Conservation (phyloP, 106 monocot species). For the Apostasia shenzhenica region DNA sequence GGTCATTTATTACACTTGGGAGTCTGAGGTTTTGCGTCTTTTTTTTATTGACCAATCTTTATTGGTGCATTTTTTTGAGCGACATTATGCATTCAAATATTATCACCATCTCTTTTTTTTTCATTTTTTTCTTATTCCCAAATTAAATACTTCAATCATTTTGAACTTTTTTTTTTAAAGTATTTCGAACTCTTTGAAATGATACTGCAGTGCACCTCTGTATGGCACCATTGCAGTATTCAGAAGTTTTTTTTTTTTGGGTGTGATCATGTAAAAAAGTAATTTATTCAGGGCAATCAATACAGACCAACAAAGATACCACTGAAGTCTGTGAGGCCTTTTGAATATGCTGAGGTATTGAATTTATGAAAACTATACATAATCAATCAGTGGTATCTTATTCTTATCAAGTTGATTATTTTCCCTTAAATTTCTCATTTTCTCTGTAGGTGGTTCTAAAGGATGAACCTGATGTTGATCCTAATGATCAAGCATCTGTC, state of each 20-base stretch:
- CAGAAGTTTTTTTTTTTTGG: too few relatives aligned
- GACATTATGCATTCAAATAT: too few relatives aligned
- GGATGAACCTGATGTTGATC: slow-evolving; percentile 88
- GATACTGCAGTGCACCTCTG: not conserved
- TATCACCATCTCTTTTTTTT: not conserved
- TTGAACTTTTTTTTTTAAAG: too few relatives aligned
- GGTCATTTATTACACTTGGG: too few relatives aligned
- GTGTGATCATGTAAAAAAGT: not conserved
- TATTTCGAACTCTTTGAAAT: not conserved
- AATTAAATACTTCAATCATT: too few relatives aligned
- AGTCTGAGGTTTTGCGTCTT: too few relatives aligned
- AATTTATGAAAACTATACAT: not conserved
- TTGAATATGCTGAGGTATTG: slow-evolving; percentile 92
- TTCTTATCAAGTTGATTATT: not conserved
- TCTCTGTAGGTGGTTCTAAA: slow-evolving; percentile 81
- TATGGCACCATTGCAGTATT: too few relatives aligned
- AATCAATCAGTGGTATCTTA: not conserved
- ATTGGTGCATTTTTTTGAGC: too few relatives aligned
- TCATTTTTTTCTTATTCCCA: slow-evolving; percentile 1
- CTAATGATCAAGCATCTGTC: slow-evolving; percentile 88
- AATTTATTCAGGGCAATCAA: slow-evolving; percentile 73
- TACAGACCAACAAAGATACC: slow-evolving; percentile 96
- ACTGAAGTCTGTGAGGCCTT: slow-evolving; percentile 90
- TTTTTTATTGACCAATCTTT: too few relatives aligned
- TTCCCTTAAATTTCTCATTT: not conserved